Conservation (phyloP, 2,329 filamentous ascomycete genomes). For the Penicillium crustosum region DNA sequence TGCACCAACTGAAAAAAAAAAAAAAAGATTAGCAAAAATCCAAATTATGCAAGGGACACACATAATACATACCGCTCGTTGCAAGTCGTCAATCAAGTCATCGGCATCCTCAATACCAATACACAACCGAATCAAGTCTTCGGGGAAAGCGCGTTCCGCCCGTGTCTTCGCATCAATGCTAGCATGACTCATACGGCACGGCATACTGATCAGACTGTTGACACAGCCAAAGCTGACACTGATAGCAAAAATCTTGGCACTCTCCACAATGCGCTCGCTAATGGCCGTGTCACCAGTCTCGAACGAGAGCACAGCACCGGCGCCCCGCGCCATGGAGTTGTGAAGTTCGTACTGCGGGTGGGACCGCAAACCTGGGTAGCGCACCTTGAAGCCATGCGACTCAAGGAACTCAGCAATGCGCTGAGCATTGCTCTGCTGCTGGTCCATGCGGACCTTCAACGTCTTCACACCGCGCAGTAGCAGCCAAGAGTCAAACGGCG, state of each 20-base stretch:
- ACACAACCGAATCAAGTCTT: slow-evolving; percentile 93
- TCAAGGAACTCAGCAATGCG: slow-evolving; percentile 91
- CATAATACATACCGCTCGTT: slow-evolving; percentile 71
- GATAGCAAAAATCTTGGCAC: slow-evolving; percentile 87
- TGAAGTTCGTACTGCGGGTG: slow-evolving; percentile 97
- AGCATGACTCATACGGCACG: slow-evolving; percentile 98
- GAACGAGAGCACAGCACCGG: slow-evolving; percentile 91
- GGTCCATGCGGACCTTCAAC: slow-evolving; percentile 95
- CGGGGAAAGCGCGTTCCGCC: slow-evolving; percentile 84
- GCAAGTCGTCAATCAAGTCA: slow-evolving; percentile 90
- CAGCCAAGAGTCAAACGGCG: slow-evolving; percentile 94
- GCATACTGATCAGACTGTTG: slow-evolving; percentile 98
- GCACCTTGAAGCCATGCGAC: slow-evolving; percentile 84
- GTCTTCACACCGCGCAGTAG: slow-evolving; percentile 96
- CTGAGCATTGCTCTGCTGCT: slow-evolving; percentile 91
- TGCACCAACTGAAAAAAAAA: slow-evolving; percentile 68
- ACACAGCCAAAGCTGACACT: slow-evolving; percentile 98
- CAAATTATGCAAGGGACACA: neutral
- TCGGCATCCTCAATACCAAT: slow-evolving; percentile 93
- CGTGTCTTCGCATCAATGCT: slow-evolving; percentile 96
- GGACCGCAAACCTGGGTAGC: slow-evolving; percentile 89
- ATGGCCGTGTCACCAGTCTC: slow-evolving; percentile 84
- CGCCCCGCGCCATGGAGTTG: slow-evolving; percentile 90
- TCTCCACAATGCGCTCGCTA: slow-evolving; percentile 91
- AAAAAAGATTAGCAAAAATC: slow-evolving; percentile 14